A percentile compares a stretch with the other conserved stretches of the same genome.
Conservation (phyloP, 257 asterid species). For the Ocimum tenuiflorum region DNA sequence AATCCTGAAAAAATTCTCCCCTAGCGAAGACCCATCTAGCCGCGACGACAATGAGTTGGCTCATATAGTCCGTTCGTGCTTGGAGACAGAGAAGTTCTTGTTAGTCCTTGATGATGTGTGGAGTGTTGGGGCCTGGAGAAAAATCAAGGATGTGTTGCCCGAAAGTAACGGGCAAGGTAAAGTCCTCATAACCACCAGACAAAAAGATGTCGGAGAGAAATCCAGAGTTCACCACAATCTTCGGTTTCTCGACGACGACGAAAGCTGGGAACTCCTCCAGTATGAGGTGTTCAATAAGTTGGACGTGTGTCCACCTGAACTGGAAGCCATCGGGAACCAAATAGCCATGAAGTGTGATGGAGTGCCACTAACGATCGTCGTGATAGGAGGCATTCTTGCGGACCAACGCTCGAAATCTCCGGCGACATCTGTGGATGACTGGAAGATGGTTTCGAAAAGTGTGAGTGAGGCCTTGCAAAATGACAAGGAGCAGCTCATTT, state of each 20-base stretch:
- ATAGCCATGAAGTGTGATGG: conserved; percentile 38
- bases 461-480: conserved; percentile 1
- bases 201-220: conserved; percentile 8
- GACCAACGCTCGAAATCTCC: not conserved
- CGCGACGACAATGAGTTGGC: conserved; percentile 1
- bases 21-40: not conserved
- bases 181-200: conserved; percentile 25
- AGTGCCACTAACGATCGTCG: conserved; percentile 41
- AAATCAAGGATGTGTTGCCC: conserved; percentile 26
- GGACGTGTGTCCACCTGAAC: not conserved
- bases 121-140: conserved; percentile 27
- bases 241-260: conserved; percentile 11
- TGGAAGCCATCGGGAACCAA: not conserved
- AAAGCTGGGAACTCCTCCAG: conserved; percentile 39
- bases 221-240: conserved; percentile 34
- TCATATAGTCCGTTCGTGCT: not conserved
- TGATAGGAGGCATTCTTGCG: conserved; percentile 22
- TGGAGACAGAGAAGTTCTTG: conserved; percentile 27
- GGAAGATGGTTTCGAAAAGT: conserved; percentile 15
- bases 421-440: not conserved
- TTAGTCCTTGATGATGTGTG: conserved; percentile 49
- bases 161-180: conserved; percentile 18
- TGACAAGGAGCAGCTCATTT: not conserved
- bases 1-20: conserved; percentile 8
- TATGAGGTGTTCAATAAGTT: conserved; percentile 21